Evolutionary conservation across 495 filamentous ascomycete genomes (phyloP).

Genomic region (Extremus antarcticus): DNA sequence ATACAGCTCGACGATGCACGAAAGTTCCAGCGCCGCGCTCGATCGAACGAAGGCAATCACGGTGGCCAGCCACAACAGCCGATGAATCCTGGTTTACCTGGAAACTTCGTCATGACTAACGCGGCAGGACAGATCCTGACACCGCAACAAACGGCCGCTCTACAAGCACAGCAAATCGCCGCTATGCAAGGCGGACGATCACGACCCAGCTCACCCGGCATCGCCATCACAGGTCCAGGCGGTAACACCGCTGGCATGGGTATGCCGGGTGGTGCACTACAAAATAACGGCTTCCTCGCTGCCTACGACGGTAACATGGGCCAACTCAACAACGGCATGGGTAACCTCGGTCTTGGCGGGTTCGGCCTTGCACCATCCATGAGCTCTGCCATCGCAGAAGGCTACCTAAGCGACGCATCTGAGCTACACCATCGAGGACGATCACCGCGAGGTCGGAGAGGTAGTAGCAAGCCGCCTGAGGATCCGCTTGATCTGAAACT

Average conservation of each 20-base stretch:
- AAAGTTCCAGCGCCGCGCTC: conserved; percentile 72
- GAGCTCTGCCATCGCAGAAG: conserved; percentile 50
- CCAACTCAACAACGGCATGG: conserved; percentile 57
- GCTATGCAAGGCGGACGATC: conserved; percentile 68
- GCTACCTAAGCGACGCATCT: conserved; percentile 90
- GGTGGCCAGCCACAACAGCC: conserved; percentile 26
- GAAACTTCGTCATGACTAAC: conserved; percentile 78
- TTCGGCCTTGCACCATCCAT: not conserved
- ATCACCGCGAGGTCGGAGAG: conserved; percentile 82
- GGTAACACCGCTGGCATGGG: conserved; percentile 28
- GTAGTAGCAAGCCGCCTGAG: conserved; percentile 94
- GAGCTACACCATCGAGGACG: conserved; percentile 71
- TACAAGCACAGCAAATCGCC: conserved; percentile 76
- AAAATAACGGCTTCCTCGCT: conserved; percentile 89
- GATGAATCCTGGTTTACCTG: conserved; percentile 38
- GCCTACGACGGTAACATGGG: conserved; percentile 75
- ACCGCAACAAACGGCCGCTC: conserved; percentile 72
- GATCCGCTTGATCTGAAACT: conserved; percentile 87
- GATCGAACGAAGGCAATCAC: conserved; percentile 74
- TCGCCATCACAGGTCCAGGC: conserved; percentile 65
- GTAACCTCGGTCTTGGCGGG: conserved; percentile 49
- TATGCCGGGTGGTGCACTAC: conserved; percentile 75
- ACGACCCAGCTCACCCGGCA: conserved; percentile 83
- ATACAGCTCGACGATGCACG: conserved; percentile 93
- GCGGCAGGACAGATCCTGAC: conserved; percentile 80